These are phyloP conservation scores for Colletotrichum magnum DNA, from an alignment of 2,329 filamentous ascomycete genomes.

Conservation along the genomic window DNA sequence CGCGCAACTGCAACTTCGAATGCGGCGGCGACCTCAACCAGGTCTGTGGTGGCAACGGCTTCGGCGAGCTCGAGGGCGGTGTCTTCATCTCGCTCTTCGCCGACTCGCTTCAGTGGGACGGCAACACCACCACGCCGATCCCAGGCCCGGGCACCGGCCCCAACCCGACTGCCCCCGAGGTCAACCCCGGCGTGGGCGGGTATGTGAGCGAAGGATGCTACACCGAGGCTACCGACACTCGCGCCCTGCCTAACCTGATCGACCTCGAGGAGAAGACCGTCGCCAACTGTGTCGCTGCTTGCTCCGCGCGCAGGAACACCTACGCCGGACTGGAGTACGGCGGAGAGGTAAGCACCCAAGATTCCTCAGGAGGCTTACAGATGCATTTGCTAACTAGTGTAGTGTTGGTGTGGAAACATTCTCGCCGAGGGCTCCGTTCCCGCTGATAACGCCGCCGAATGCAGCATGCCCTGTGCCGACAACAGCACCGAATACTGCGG, in stretches of 20 bases:
- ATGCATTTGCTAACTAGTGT: neutral
- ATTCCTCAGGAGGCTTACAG: neutral
- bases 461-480: constrained; percentile 53
- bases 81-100: constrained; percentile 65
- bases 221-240: constrained; percentile 43
- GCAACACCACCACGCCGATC: constrained; percentile 45
- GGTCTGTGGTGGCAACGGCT: constrained; percentile 67
- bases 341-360: constrained; percentile 48
- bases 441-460: constrained; percentile 48
- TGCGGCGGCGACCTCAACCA: constrained; percentile 65
- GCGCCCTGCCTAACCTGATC: constrained; percentile 42
- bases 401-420: constrained; percentile 55
- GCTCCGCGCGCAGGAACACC: constrained; percentile 45
- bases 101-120: constrained; percentile 49
- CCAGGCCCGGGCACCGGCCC: constrained; percentile 34
- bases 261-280: constrained; percentile 44
- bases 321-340: constrained; percentile 57
- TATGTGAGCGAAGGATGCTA: constrained; percentile 41
- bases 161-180: constrained; percentile 45
- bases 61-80: constrained; percentile 48
- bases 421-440: constrained; percentile 47
- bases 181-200: constrained; percentile 55
- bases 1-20: constrained; percentile 64
- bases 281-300: constrained; percentile 47
- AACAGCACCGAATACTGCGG: constrained; percentile 56